Base-by-base conservation (phyloP, 2,329 filamentous ascomycete species). In the Hymenotorrendiella dingleyae region DNA sequence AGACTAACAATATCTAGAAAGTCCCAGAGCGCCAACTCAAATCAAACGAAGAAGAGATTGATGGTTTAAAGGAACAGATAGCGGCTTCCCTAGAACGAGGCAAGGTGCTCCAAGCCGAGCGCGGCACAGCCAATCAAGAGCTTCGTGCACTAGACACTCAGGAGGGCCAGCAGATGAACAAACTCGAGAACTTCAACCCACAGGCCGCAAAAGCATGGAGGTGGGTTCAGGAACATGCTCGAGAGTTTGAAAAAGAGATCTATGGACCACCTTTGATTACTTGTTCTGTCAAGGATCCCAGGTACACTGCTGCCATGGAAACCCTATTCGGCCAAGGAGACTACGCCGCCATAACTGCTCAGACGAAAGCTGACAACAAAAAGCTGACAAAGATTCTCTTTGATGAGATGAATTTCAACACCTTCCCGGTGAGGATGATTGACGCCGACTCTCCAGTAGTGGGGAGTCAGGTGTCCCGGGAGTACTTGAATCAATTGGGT, bases 201-300 rank as follows among this genome's bases (percentile, higher is more conserved):
- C 85, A 96, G 43, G 78, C 84, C 2, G 74, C 75, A 9, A 68
- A 61, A 51, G 88, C 82, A 2, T 95, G 87, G 80, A 72, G 81
- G 30, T 98, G 91, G 90, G 73, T 97, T 39, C 75, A 86, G 57
- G 63, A 78, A 2, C 80, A 98, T 59, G 74, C 73, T 46, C 60
- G 73, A 36, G 59, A 66, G 32, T 82, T 86, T 49, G 71, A 78
- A 50, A 71, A 75, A 24, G 66, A 74, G 27, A 74, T 86, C n/a
- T 80, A 74, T 55, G 81, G 79, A 0, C 83, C 83, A 14, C 74
- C 82, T 0, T 67, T 84, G 17, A 62, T 86, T 24, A 73, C 74
- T 38, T 86, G 82, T 57, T 78, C 76, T 1, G 64, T 86, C 32
- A 80, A 75, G 47, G 71, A 85, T 48, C 64, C 71, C 6, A 67